Base-by-base conservation (phyloP, 345 rosid genomes). In the Cardamine chenopodiifolia region DNA sequence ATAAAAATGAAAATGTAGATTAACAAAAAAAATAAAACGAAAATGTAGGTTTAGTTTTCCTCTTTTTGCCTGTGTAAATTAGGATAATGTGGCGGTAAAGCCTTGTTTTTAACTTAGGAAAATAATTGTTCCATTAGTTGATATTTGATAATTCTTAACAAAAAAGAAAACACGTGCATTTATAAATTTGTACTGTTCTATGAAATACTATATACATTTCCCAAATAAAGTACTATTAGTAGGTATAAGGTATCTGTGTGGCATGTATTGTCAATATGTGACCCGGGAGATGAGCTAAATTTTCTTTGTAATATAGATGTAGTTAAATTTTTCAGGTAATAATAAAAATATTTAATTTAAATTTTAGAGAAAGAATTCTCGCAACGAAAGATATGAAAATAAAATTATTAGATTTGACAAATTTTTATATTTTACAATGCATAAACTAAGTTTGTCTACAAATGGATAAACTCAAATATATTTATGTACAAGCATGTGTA, bases 191-290 rank as follows among this genome's bases (percentile, higher is more conserved):
- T 44, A 69, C 70, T 62, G 39, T 53, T 53, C 50, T 59, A 19
- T 34, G 23, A 18, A 32, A 34, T 18, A 58, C 14, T 50, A 22
- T 48, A 48, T 18, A 19, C 13, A 50, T 50, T 20, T 12, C 32
- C 17, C 23, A 62, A 63, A 56, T 25, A 56, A 48, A 63, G 35
- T 54, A 70, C 53, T 47, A 49, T 35, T 70, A 32, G 67, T 70
- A 70, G 76, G 61, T 26, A 1, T 25, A 25, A 25, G 26, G 26
- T 25, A 25, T 25, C 26, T 25, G 26, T 64, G 68, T 60, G 62
- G 45, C 68, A 75, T 8, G 3, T 12, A 58, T 39, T 68, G 76
- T 64, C 76, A 64, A 70, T 77, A 10, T 71, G 62, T 49, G 68
- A 77, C 48, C 62, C 54, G 45, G 44, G 58, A 48, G 44, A 44